phyloP scores from a whole-genome alignment of 305 asterid species.

The Vinca major region DNA sequence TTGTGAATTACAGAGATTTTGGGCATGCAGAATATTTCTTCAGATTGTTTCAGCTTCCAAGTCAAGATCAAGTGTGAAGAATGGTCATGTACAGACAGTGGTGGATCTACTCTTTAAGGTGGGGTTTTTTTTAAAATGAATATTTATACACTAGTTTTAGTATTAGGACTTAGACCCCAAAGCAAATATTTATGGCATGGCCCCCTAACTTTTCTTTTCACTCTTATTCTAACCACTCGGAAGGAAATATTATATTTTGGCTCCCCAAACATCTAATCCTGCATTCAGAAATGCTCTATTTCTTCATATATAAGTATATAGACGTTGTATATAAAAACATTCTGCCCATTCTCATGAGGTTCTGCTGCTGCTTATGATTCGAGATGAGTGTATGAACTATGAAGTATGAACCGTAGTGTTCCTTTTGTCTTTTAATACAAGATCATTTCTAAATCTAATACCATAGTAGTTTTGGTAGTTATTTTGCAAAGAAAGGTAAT shows the following conservation, averaged over 20 bases:
- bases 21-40: constrained; percentile 10
- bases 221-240: too few relatives aligned
- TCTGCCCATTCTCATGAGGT: constrained; percentile 10
- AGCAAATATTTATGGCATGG: too few relatives aligned
- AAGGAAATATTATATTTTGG: too few relatives aligned
- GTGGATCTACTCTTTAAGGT: too few relatives aligned
- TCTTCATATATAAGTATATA: not conserved
- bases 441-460: not conserved
- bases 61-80: not conserved
- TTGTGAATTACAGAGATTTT: constrained; percentile 14
- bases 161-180: too few relatives aligned
- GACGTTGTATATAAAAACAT: constrained; percentile 18
- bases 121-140: too few relatives aligned
- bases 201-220: too few relatives aligned
- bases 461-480: not conserved
- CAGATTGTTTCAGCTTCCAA: constrained; percentile 10
- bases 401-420: not conserved
- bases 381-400: not conserved
- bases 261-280: too few relatives aligned
- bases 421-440: not conserved
- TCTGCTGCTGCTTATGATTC: not conserved
- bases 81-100: not conserved
- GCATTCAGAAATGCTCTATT: not conserved
- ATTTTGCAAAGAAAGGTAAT: not conserved
- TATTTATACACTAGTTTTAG: too few relatives aligned